Conservation (phyloP, 2,329 filamentous ascomycete species). For the Acephala macrosclerotiorum region DNA sequence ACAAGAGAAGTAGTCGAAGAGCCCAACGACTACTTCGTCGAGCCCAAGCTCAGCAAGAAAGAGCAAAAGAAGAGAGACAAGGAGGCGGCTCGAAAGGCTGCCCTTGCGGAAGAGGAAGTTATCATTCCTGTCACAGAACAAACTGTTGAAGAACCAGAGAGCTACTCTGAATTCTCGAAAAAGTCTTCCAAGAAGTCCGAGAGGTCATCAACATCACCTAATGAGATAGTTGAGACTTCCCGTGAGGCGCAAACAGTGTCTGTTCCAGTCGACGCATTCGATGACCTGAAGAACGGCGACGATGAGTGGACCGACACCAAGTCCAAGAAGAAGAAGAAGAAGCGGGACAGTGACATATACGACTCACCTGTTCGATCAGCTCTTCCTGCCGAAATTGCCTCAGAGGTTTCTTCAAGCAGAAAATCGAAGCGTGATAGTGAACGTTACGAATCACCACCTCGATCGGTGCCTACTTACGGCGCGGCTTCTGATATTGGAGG, state of each 20-base stretch:
- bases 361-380: slow-evolving; percentile 35
- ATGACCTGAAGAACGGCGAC: slow-evolving; percentile 42
- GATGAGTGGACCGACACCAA: slow-evolving; percentile 49
- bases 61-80: slow-evolving; percentile 58
- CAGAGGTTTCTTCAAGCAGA: slow-evolving; percentile 35
- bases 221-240: slow-evolving; percentile 44
- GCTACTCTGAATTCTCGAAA: slow-evolving; percentile 40
- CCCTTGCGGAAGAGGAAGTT: slow-evolving; percentile 34
- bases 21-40: slow-evolving; percentile 37
- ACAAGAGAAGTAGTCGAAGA: slow-evolving; percentile 35
- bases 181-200: slow-evolving; percentile 43
- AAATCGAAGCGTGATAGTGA: slow-evolving; percentile 34
- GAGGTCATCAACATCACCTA: slow-evolving; percentile 44
- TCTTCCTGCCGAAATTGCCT: slow-evolving; percentile 24
- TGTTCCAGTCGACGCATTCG: slow-evolving; percentile 43
- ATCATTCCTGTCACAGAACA: slow-evolving; percentile 28
- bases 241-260: slow-evolving; percentile 31
- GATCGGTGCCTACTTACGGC: slow-evolving; percentile 28
- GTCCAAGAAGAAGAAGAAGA: slow-evolving; percentile 49
- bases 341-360: slow-evolving; percentile 41
- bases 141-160: slow-evolving; percentile 41
- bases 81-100: slow-evolving; percentile 48
- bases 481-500: slow-evolving; percentile 34
- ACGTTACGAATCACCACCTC: slow-evolving; percentile 26
- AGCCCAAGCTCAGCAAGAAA: slow-evolving; percentile 54